Base-by-base conservation (phyloP, 345 rosid species). In the Acer negundo region DNA sequence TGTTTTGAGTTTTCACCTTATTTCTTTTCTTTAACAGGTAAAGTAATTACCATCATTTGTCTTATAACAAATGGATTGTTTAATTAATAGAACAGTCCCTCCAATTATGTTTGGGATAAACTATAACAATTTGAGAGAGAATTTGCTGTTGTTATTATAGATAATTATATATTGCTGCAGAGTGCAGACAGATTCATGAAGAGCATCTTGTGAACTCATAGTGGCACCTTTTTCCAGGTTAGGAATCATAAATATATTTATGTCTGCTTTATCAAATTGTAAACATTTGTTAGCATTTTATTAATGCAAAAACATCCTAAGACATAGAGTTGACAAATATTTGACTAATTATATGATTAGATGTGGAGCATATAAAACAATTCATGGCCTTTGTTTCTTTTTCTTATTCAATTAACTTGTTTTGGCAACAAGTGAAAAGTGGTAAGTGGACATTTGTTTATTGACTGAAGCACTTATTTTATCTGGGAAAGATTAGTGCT, bases 361-460 rank as follows among this genome's bases (percentile, higher is more conserved):
- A 22, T n/a, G 62, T 17, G 19, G 8, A n/a, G 10, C 24, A 20
- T 59, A 58, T 58, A 19, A 58, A 58, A 58, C 62, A 58, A 58
- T 22, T n/a, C 62, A 17, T n/a, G 10, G 23, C 26, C 64, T 26
- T 59, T 59, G 58, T 53, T 53, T 59, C 4, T 1, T 59, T n/a
- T 59, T 59, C 64, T 16, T 15, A 0, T 53, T 53, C 58, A 53
- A 16, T 53, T 53, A 53, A 13, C 56, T 51, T 51, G 56, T 13
- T 44, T 24, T 62, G 19, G 10, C 42, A 64, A 63, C 35, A 62
- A 23, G 16, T 26, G 53, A 42, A 67, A 42, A 67, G 70, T 67
- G 53, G 53, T 28, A 67, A 67, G 70, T 67, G 70, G 70, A 55
- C 28, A 67, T 67, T 46, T 10, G 49, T 46, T 53, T 53, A 53